A percentile compares a stretch with the other conserved stretches of the same genome.
These are phyloP conservation scores for Durotheca rogersii DNA, from an alignment of 495 filamentous ascomycete genomes.

Conservation along the genomic window DNA sequence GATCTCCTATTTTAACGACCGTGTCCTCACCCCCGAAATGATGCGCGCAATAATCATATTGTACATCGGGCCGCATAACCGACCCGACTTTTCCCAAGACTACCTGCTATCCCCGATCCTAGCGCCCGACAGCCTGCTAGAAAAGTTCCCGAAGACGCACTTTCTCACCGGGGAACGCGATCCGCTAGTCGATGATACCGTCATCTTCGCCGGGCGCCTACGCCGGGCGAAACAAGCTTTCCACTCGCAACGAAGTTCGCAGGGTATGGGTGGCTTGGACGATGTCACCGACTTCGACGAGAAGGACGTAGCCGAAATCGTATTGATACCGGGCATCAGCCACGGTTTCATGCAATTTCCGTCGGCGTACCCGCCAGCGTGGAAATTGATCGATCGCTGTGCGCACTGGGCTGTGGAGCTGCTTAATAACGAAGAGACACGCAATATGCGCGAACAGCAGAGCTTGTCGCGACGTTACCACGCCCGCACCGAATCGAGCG, in stretches of 20 bases:
- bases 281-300: slow-evolving; percentile 63
- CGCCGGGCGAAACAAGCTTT: slow-evolving; percentile 75
- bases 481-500: slow-evolving; percentile 62
- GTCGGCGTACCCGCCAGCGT: slow-evolving; percentile 78
- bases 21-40: slow-evolving; percentile 94
- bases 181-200: slow-evolving; percentile 92
- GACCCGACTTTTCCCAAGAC: slow-evolving; percentile 89
- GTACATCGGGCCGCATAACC: slow-evolving; percentile 89
- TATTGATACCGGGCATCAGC: slow-evolving; percentile 79
- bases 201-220: slow-evolving; percentile 88
- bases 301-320: slow-evolving; percentile 75
- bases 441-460: slow-evolving; percentile 27
- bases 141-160: slow-evolving; percentile 85
- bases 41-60: slow-evolving; percentile 99
- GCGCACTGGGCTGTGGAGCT: slow-evolving; percentile 74
- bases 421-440: slow-evolving; percentile 56
- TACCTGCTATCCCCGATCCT: slow-evolving; percentile 86
- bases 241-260: slow-evolving; percentile 32
- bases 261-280: slow-evolving; percentile 21
- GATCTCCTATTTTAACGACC: slow-evolving; percentile 97
- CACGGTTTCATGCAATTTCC: slow-evolving; percentile 95
- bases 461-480: slow-evolving; percentile 38
- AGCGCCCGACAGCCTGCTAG: slow-evolving; percentile 79
- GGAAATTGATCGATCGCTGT: slow-evolving; percentile 74
- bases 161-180: slow-evolving; percentile 94